phyloP scores from a whole-genome alignment of 2,329 filamentous ascomycete species.

The Karstenula rhodostoma region DNA sequence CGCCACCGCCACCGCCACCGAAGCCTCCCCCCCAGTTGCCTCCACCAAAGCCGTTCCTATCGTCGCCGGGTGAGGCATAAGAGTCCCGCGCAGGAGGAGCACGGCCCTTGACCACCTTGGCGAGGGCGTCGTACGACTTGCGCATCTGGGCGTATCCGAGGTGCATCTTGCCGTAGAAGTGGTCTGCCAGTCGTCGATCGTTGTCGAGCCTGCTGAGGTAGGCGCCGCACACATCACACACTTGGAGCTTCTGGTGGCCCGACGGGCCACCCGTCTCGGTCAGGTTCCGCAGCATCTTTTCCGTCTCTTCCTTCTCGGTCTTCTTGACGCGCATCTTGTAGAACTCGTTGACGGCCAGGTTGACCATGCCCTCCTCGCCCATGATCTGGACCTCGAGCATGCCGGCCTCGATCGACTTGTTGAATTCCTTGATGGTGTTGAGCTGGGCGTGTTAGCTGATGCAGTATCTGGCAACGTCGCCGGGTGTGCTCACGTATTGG shows the following conservation, averaged over 20 bases:
- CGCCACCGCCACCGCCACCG: constrained; percentile 32
- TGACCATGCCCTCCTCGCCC: constrained; percentile 81
- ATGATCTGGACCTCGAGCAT: constrained; percentile 87
- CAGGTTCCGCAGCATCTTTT: constrained; percentile 87
- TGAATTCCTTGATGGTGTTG: constrained; percentile 84
- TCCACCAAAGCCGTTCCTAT: constrained; percentile 36
- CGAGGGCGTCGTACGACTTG: constrained; percentile 87
- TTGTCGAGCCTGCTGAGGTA: constrained; percentile 94
- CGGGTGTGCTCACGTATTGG: constrained; percentile 64
- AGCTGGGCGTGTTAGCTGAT: constrained; percentile 60
- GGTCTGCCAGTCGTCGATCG: constrained; percentile 89
- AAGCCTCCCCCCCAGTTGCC: constrained; percentile 25
- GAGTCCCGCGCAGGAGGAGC: constrained; percentile 63
- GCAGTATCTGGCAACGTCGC: background rate
- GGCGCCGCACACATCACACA: constrained; percentile 97
- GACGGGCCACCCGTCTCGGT: constrained; percentile 91
- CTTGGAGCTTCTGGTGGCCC: constrained; percentile 96
- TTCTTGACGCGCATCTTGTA: constrained; percentile 84
- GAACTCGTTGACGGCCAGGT: constrained; percentile 84
- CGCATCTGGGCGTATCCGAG: constrained; percentile 98
- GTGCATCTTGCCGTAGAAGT: constrained; percentile 99
- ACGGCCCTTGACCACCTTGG: constrained; percentile 82
- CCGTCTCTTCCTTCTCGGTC: constrained; percentile 80
- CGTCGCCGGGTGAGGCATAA: constrained; percentile 31
- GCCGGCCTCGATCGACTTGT: constrained; percentile 79